Evolutionary conservation across 495 filamentous ascomycete species (phyloP).

Genomic region (Xylaria telfairii): DNA sequence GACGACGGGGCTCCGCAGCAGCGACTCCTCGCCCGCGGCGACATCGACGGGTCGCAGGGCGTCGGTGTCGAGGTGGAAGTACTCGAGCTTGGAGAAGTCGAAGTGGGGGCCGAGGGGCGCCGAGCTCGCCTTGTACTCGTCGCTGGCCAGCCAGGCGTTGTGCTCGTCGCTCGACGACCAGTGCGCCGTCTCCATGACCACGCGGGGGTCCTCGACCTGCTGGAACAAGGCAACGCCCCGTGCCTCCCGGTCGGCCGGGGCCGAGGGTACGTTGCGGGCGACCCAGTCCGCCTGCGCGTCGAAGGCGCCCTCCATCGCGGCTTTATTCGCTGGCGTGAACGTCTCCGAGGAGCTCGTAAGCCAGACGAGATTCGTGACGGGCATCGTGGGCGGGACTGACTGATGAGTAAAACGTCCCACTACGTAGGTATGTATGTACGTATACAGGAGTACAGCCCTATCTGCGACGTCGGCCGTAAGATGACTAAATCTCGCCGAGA

Average conservation of each 20-base stretch:
- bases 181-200: conserved; percentile 55
- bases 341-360: conserved; percentile 43
- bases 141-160: conserved; percentile 52
- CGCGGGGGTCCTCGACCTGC: conserved; percentile 54
- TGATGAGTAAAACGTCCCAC: conserved; percentile 2
- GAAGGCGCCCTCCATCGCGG: conserved; percentile 37
- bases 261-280: conserved; percentile 39
- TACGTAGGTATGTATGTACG: neutral
- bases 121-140: conserved; percentile 40
- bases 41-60: conserved; percentile 46
- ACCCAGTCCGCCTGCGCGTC: conserved; percentile 46
- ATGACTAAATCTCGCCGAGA: neutral
- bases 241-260: conserved; percentile 26
- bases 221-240: conserved; percentile 46
- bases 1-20: conserved; percentile 51
- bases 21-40: conserved; percentile 26
- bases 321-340: conserved; percentile 33
- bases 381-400: conserved; percentile 50
- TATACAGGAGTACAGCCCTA: no score
- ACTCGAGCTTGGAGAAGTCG: conserved; percentile 42
- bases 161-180: conserved; percentile 59
- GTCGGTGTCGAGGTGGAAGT: conserved; percentile 50
- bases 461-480: neutral
- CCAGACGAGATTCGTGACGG: conserved; percentile 61
- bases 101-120: conserved; percentile 33